Conservation (phyloP, 345 rosid genomes). For the Melastoma malabathricum region DNA sequence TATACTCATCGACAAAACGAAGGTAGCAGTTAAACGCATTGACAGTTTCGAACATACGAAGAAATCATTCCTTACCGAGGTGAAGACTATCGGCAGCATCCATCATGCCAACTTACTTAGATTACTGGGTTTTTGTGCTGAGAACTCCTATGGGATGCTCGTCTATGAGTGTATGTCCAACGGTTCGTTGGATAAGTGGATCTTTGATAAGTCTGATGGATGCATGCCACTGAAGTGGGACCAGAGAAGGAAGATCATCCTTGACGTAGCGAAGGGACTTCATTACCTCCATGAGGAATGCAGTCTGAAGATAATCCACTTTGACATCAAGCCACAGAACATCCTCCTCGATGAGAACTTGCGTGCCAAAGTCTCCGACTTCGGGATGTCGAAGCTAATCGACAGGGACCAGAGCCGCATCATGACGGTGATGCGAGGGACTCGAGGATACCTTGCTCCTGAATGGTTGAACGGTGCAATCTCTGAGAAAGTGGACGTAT, state of each 20-base stretch:
- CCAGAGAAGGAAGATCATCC: slow-evolving; percentile 17
- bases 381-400: slow-evolving; percentile 11
- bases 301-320: slow-evolving; percentile 10
- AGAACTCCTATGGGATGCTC: slow-evolving; percentile 13
- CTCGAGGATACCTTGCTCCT: slow-evolving; percentile 1
- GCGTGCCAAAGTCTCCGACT: slow-evolving; percentile 11
- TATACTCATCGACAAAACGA: slow-evolving; percentile 8
- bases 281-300: slow-evolving; percentile 20
- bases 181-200: slow-evolving; percentile 18
- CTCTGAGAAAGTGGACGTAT: slow-evolving; percentile 11
- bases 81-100: slow-evolving; percentile 19
- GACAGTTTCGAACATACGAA: slow-evolving; percentile 9
- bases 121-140: slow-evolving; percentile 18
- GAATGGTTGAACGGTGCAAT: slow-evolving; percentile 4
- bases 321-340: slow-evolving; percentile 10
- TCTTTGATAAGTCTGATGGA: slow-evolving; percentile 2
- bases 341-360: slow-evolving; percentile 9
- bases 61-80: slow-evolving; percentile 21
- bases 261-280: slow-evolving; percentile 22
- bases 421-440: slow-evolving; percentile 8
- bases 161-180: slow-evolving; percentile 17
- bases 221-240: slow-evolving; percentile 11
- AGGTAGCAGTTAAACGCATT: slow-evolving; percentile 20
- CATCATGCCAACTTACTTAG: slow-evolving; percentile 23
- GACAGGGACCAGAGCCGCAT: slow-evolving; percentile 7